Percentiles rank a stretch among this genome's conserved stretches.
Evolutionary conservation across 176 grass and related monocot species (phyloP).

Genomic region (Lolium perenne): DNA sequence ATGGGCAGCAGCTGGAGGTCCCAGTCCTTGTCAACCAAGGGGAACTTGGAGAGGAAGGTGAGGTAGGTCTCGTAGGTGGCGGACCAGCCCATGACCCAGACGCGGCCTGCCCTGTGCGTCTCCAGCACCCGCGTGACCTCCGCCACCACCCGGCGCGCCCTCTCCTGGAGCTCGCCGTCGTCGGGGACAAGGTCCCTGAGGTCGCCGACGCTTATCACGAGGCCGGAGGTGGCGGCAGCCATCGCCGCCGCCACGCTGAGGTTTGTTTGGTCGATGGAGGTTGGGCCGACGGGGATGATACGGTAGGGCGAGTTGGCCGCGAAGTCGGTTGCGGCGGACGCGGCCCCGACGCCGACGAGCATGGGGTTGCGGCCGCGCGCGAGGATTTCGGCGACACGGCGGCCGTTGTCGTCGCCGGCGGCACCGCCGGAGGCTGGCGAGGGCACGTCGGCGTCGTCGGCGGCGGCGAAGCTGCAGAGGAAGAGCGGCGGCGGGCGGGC

Average conservation of each 20-base stretch:
- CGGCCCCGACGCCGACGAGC: slow-evolving; percentile 84
- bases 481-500: slow-evolving; percentile 77
- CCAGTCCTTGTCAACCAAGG: slow-evolving; percentile 93
- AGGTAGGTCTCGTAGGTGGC: slow-evolving; percentile 89
- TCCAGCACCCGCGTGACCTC: slow-evolving; percentile 89
- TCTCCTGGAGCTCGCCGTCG: slow-evolving; percentile 45
- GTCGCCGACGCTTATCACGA: slow-evolving; percentile 77
- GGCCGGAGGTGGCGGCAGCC: slow-evolving; percentile 22
- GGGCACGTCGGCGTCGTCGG: slow-evolving; percentile 60
- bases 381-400: slow-evolving; percentile 74
- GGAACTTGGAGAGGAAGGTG: slow-evolving; percentile 91
- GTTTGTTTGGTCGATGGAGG: slow-evolving; percentile 25
- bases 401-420: slow-evolving; percentile 62
- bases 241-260: slow-evolving; percentile 31
- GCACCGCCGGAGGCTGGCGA: slow-evolving; percentile 44
- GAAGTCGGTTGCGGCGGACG: slow-evolving; percentile 66
- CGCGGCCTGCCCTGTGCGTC: slow-evolving; percentile 43
- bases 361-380: slow-evolving; percentile 77
- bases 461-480: slow-evolving; percentile 77
- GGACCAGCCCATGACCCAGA: slow-evolving; percentile 93
- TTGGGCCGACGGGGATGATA: slow-evolving; percentile 48
- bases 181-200: slow-evolving; percentile 71
- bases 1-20: slow-evolving; percentile 90
- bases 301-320: slow-evolving; percentile 43
- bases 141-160: slow-evolving; percentile 46